Percentiles rank a stretch among this genome's conserved stretches.
Evolutionary conservation across 306 rosid genomes (phyloP).

Genomic region (Cyamopsis tetragonoloba): DNA sequence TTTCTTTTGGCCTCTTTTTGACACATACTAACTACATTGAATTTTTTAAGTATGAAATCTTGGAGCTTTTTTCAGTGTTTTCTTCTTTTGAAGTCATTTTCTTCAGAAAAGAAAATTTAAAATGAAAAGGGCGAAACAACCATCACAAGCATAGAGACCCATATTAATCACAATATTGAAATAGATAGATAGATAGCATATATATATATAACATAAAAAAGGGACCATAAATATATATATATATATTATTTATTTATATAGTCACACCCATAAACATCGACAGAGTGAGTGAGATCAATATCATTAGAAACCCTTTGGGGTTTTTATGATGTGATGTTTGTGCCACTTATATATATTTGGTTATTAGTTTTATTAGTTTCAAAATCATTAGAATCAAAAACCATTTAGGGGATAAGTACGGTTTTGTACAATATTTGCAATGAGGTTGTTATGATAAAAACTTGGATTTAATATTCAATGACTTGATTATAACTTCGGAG

Average conservation of each 20-base stretch:
- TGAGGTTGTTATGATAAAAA: background rate
- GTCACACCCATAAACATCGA: conserved; percentile 36
- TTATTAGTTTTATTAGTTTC: too few relatives aligned
- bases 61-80: conserved; percentile 29
- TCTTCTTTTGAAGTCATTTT: conserved; percentile 43
- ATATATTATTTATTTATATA: conserved; percentile 3
- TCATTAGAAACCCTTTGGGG: conserved; percentile 11
- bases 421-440: conserved; percentile 27
- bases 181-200: conserved; percentile 33
- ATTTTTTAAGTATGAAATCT: conserved; percentile 35
- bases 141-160: conserved; percentile 32
- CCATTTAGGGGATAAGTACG: conserved; percentile 34
- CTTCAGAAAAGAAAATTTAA: conserved; percentile 33
- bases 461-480: conserved; percentile 22
- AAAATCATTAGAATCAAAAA: conserved; percentile 30
- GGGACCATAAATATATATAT: too few relatives aligned
- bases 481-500: conserved; percentile 6
- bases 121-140: conserved; percentile 33
- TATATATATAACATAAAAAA: background rate
- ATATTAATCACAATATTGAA: conserved; percentile 37
- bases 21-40: conserved; percentile 23
- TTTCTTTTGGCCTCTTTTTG: conserved; percentile 15
- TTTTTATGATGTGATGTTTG: conserved; percentile 45
- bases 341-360: conserved; percentile 23
- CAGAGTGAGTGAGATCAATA: conserved; percentile 22